Conservation (phyloP, 495 filamentous ascomycete genomes). For the Cairneyella variabilis region DNA sequence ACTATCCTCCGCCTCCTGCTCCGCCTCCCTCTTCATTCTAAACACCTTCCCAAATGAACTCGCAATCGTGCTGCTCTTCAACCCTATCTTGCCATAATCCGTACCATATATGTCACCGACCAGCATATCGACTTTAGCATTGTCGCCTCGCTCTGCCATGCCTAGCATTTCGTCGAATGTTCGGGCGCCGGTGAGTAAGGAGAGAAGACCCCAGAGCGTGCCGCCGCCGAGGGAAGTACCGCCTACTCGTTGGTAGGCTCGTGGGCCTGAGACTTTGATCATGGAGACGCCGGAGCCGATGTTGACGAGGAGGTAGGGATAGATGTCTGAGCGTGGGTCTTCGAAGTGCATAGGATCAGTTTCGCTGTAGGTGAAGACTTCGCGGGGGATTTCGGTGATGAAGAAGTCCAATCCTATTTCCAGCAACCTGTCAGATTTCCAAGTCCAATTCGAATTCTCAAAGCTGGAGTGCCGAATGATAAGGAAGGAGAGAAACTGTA, state of each 20-base stretch:
- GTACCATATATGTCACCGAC: conserved; percentile 98
- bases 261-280: conserved; percentile 91
- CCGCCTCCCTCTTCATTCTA: conserved; percentile 71
- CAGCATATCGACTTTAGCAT: conserved; percentile 90
- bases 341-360: conserved; percentile 81
- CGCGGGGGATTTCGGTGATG: conserved; percentile 92
- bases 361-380: conserved; percentile 96
- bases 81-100: conserved; percentile 90
- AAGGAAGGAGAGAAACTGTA: conserved; percentile 28
- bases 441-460: not conserved
- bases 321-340: conserved; percentile 66
- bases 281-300: conserved; percentile 99
- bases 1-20: conserved; percentile 73
- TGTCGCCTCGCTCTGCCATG: conserved; percentile 92
- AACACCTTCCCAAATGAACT: conserved; percentile 97
- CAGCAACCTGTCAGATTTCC: not conserved
- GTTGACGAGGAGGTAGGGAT: conserved; percentile 96
- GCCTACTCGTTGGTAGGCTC: conserved; percentile 81
- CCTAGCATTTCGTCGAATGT: conserved; percentile 95
- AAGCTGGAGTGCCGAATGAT: not conserved
- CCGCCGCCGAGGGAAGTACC: conserved; percentile 93
- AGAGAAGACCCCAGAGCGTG: conserved; percentile 92
- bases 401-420: conserved; percentile 87
- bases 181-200: conserved; percentile 81
- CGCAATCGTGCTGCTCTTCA: conserved; percentile 91